phyloP scores from a whole-genome alignment of 2,329 filamentous ascomycete species.

The Biscogniauxia sp. region DNA sequence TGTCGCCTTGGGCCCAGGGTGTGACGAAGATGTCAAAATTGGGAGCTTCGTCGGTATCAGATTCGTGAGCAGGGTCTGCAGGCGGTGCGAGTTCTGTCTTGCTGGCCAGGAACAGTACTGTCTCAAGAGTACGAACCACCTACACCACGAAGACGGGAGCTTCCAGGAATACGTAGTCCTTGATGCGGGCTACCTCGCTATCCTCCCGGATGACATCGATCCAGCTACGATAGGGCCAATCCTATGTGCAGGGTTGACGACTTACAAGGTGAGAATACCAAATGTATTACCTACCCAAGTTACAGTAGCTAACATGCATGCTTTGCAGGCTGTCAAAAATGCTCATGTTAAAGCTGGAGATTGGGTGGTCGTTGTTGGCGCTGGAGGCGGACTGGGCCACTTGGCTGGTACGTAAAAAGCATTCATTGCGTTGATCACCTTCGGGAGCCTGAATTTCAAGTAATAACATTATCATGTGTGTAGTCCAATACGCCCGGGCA shows the following conservation, averaged over 20 bases:
- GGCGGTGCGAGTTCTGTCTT: background rate
- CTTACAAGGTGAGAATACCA: conserved; percentile 37
- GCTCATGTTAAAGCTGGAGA: conserved; percentile 37
- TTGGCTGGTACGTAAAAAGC: conserved; percentile 35
- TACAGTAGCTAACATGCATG: too few relatives aligned
- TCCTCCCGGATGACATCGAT: conserved; percentile 42
- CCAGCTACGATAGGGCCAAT: conserved; percentile 39
- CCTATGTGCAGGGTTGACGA: conserved; percentile 42
- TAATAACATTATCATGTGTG: background rate
- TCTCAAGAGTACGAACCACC: conserved; percentile 40
- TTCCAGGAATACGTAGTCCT: conserved; percentile 44
- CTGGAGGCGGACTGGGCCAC: conserved; percentile 44
- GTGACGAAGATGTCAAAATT: conserved; percentile 33
- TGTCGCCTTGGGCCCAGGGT: conserved; percentile 37
- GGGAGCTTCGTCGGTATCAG: conserved; percentile 42
- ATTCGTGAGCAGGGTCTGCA: conserved; percentile 42
- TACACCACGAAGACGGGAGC: conserved; percentile 45
- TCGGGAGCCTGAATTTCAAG: background rate
- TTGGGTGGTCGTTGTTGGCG: conserved; percentile 44
- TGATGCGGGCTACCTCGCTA: conserved; percentile 42
- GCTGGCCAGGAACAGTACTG: conserved; percentile 37
- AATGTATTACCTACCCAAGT: background rate
- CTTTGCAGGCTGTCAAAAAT: conserved; percentile 39
- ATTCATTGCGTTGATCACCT: too few relatives aligned
- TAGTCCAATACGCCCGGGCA: conserved; percentile 43